phyloP scores from a whole-genome alignment of 2,329 filamentous ascomycete genomes.

The Drechmeria coniospora region DNA sequence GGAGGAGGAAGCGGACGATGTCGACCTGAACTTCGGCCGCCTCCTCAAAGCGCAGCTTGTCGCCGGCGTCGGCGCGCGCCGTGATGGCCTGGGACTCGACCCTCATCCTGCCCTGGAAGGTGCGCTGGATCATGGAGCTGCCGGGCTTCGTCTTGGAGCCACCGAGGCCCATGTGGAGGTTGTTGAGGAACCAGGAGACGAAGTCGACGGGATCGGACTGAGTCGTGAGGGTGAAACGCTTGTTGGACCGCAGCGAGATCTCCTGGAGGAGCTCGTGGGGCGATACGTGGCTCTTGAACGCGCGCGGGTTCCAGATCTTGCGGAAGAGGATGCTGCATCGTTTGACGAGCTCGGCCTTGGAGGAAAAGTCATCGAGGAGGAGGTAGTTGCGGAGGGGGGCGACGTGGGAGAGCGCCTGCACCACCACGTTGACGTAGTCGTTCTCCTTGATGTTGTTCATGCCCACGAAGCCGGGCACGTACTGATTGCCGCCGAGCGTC shows the following conservation, averaged over 20 bases:
- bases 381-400: conserved; percentile 81
- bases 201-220: conserved; percentile 97
- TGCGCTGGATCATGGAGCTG: conserved; percentile 74
- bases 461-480: conserved; percentile 86
- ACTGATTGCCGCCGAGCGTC: conserved; percentile 71
- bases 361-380: conserved; percentile 67
- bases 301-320: conserved; percentile 95
- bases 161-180: conserved; percentile 79
- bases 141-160: conserved; percentile 77
- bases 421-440: conserved; percentile 92
- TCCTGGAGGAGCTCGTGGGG: conserved; percentile 95
- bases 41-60: conserved; percentile 86
- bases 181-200: conserved; percentile 93
- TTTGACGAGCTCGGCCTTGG: conserved; percentile 63
- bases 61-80: conserved; percentile 71
- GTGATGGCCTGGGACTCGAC: conserved; percentile 91
- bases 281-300: conserved; percentile 93
- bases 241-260: conserved; percentile 75
- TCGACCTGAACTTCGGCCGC: conserved; percentile 67
- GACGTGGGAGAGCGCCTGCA: conserved; percentile 84
- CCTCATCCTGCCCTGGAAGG: conserved; percentile 85
- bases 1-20: conserved; percentile 67
- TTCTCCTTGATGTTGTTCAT: conserved; percentile 99
- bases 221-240: conserved; percentile 77
- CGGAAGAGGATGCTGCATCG: conserved; percentile 79